Evolutionary conservation across 2,329 filamentous ascomycete genomes (phyloP).

Genomic region (Sclerotinia subarctica): DNA sequence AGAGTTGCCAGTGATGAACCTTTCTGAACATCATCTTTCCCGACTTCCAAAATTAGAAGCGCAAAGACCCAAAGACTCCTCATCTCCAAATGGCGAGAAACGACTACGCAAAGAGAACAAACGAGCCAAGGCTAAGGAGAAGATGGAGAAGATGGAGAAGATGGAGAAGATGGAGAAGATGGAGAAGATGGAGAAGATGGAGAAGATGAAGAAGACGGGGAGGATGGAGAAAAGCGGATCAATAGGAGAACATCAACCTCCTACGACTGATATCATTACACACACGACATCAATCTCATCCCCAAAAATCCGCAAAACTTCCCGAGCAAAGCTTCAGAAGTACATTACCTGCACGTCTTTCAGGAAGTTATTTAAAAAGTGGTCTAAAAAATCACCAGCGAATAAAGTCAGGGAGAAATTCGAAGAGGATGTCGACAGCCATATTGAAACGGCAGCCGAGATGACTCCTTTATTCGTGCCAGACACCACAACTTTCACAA

Average conservation of each 20-base stretch:
- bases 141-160: background rate
- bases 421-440: background rate
- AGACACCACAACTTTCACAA: accelerated
- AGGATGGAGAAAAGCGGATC: no score
- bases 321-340: background rate
- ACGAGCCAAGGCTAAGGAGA: accelerated
- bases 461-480: background rate
- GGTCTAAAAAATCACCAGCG: background rate
- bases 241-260: background rate
- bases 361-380: background rate
- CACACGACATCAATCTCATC: background rate
- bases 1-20: background rate
- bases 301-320: background rate
- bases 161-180: background rate
- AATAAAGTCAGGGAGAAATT: no score
- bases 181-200: background rate
- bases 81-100: no score
- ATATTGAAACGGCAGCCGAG: background rate
- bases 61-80: background rate
- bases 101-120: accelerated
- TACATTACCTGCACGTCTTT: no score
- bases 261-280: background rate
- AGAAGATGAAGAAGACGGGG: background rate
- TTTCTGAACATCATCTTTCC: background rate
- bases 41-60: background rate